A percentile compares a stretch with the other conserved stretches of the same genome.
Evolutionary conservation across 805 yeast genomes (phyloP).

Genomic region (Starmera amethionina): DNA sequence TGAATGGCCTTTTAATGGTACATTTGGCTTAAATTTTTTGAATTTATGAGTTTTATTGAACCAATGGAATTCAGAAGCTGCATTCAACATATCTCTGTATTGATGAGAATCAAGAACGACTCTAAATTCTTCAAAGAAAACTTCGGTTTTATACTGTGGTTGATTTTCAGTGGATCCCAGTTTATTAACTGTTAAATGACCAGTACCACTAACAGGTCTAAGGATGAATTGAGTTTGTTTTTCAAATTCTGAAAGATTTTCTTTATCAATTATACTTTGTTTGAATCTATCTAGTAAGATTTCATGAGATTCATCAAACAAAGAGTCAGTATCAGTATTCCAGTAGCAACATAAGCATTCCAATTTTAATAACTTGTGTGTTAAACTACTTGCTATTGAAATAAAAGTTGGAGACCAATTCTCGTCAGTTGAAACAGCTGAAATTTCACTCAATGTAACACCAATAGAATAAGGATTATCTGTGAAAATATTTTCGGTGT

Average conservation of each 20-base stretch:
- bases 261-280: constrained; percentile 27
- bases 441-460: constrained; percentile 69
- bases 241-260: constrained; percentile 22
- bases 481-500: constrained; percentile 54
- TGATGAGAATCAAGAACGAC: constrained; percentile 77
- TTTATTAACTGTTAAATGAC: constrained; percentile 75
- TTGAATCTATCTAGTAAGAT: constrained; percentile 40
- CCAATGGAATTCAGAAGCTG: constrained; percentile 75
- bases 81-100: constrained; percentile 71
- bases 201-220: constrained; percentile 84
- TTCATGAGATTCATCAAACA: constrained; percentile 38
- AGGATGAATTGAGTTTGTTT: constrained; percentile 43
- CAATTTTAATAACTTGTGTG: constrained; percentile 71
- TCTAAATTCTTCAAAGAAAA: constrained; percentile 85
- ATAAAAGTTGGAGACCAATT: constrained; percentile 83
- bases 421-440: constrained; percentile 84
- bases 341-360: constrained; percentile 73
- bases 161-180: constrained; percentile 54
- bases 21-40: constrained; percentile 57
- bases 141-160: constrained; percentile 66
- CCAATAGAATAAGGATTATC: constrained; percentile 77
- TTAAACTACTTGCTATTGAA: constrained; percentile 50
- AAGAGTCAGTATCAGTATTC: constrained; percentile 56
- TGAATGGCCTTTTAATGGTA: constrained; percentile 48
- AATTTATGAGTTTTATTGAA: constrained; percentile 68